Conservation (phyloP, 257 asterid genomes). For the Verbena officinalis region DNA sequence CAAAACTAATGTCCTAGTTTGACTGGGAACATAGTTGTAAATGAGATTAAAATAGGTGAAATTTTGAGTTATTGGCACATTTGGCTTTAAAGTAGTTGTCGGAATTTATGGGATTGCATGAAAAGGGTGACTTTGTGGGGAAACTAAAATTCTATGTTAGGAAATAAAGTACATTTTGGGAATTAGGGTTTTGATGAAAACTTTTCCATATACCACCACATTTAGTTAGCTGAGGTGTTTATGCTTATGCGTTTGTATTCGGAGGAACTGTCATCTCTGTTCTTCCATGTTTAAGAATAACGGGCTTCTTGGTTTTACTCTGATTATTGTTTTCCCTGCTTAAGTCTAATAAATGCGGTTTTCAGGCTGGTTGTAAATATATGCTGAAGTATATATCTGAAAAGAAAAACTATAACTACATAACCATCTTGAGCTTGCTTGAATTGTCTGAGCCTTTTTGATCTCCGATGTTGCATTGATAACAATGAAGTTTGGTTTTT, state of each 20-base stretch:
- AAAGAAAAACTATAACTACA: not conserved
- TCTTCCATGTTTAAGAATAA: conserved; percentile 22
- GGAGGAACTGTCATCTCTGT: not conserved
- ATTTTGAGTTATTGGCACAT: not conserved
- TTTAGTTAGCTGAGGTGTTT: not conserved
- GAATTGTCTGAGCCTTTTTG: not conserved
- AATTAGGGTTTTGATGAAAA: not conserved
- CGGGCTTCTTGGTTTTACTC: not conserved
- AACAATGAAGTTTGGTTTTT: not conserved
- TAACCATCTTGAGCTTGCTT: conserved; percentile 12
- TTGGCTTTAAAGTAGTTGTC: not conserved
- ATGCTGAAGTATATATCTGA: not conserved
- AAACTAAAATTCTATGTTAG: not conserved
- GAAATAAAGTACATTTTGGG: not conserved
- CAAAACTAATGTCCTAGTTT: not conserved
- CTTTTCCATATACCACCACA: not conserved
- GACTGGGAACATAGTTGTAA: not conserved
- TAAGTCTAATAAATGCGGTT: not conserved
- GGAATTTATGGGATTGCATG: not conserved
- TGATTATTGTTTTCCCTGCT: not conserved
- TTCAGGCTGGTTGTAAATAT: not conserved
- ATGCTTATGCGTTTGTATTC: not conserved
- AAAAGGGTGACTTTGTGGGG: not conserved
- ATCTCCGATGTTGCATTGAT: not conserved
- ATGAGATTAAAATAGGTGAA: not conserved